Percentiles rank a stretch among this genome's conserved stretches.
phyloP scores from a whole-genome alignment of 1,139 yeast genomes.

The Pichia sorboxylosa region DNA sequence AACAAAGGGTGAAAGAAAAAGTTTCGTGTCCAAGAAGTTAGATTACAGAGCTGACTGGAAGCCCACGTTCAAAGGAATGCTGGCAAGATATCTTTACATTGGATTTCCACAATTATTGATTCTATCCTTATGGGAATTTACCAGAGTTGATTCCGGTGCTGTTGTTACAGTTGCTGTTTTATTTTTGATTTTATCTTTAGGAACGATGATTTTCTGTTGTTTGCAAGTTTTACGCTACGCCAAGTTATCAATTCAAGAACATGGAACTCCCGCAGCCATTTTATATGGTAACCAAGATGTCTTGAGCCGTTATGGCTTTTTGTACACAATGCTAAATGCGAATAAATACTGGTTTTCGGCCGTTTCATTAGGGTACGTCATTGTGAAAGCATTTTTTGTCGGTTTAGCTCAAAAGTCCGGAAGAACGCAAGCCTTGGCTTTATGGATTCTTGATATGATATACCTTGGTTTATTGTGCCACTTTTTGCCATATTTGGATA shows the following conservation, averaged over 20 bases:
- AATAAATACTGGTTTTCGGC: constrained; percentile 65
- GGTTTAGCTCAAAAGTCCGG: constrained; percentile 63
- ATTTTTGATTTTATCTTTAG: constrained; percentile 43
- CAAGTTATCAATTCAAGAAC: constrained; percentile 36
- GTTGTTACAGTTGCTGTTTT: constrained; percentile 59
- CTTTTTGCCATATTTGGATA: constrained; percentile 57
- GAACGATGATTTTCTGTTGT: constrained; percentile 47
- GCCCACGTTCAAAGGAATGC: constrained; percentile 50
- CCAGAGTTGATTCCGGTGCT: constrained; percentile 60
- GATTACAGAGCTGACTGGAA: constrained; percentile 45
- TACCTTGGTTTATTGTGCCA: constrained; percentile 48
- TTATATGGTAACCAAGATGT: constrained; percentile 58
- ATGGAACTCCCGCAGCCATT: constrained; percentile 66
- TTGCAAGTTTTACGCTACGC: constrained; percentile 52
- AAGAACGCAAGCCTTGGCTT: constrained; percentile 52
- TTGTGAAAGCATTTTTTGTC: constrained; percentile 52
- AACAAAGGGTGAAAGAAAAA: constrained; percentile 31
- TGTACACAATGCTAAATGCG: constrained; percentile 76
- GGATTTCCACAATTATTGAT: constrained; percentile 66
- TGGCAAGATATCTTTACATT: constrained; percentile 58
- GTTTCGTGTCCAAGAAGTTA: constrained; percentile 35
- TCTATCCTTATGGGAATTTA: constrained; percentile 66
- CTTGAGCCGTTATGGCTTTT: constrained; percentile 61
- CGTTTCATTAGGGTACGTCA: constrained; percentile 41
- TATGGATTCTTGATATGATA: constrained; percentile 54